These are phyloP conservation scores for Leccinum broughii DNA, from an alignment of 768 basidiomycete genomes.

Conservation along the genomic window DNA sequence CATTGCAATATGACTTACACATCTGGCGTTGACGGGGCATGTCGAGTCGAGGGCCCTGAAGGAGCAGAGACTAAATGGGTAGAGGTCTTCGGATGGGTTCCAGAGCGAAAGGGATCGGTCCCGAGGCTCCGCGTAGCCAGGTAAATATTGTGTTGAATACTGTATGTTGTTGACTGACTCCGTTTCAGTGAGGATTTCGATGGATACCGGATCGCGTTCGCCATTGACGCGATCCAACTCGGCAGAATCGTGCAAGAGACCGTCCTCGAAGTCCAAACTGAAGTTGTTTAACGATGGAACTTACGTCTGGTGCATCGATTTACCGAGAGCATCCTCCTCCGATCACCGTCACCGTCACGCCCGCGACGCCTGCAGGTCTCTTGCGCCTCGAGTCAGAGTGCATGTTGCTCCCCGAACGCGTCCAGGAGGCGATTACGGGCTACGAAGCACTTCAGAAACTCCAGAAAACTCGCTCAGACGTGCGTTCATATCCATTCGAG, in stretches of 20 bases:
- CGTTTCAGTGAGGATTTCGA: slow-evolving; percentile 30
- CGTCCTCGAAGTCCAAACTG: slow-evolving; percentile 11
- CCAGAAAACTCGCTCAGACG: slow-evolving; percentile 54
- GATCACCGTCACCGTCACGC: slow-evolving; percentile 62
- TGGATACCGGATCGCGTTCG: slow-evolving; percentile 31
- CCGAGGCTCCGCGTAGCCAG: slow-evolving; percentile 26
- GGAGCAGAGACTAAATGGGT: slow-evolving; percentile 79
- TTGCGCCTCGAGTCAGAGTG: slow-evolving; percentile 54
- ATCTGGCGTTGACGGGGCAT: slow-evolving; percentile 76
- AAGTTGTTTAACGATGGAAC: slow-evolving; percentile 8
- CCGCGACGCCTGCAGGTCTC: slow-evolving; percentile 50
- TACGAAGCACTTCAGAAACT: slow-evolving; percentile 56
- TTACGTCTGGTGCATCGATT: background rate
- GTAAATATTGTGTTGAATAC: slow-evolving; percentile 5
- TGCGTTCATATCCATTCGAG: slow-evolving; percentile 38
- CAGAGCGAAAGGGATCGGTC: slow-evolving; percentile 49
- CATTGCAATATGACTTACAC: slow-evolving; percentile 86
- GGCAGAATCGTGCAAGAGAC: slow-evolving; percentile 6
- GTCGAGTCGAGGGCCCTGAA: slow-evolving; percentile 88
- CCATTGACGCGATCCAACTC: slow-evolving; percentile 23
- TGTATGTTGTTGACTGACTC: background rate
- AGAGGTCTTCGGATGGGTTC: slow-evolving; percentile 85
- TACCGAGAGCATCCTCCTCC: slow-evolving; percentile 25
- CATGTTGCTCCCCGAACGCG: slow-evolving; percentile 50
- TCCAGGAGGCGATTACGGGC: slow-evolving; percentile 55